phyloP scores from a whole-genome alignment of 768 basidiomycete species.

The Hysterangium stoloniferum region DNA sequence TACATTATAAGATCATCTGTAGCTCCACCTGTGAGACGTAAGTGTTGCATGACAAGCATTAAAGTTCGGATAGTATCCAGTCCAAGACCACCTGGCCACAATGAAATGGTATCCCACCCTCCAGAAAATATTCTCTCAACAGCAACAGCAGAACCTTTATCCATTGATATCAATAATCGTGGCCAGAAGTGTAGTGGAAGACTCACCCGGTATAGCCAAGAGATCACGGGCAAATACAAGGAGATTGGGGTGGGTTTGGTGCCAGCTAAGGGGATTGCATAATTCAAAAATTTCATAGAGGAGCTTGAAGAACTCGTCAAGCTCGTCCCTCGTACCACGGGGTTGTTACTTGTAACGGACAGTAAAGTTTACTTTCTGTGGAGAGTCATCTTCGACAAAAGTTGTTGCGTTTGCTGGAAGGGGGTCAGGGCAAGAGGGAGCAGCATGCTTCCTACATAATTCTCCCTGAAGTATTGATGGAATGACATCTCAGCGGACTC shows the following conservation, averaged over 20 bases:
- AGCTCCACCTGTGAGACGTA: background rate
- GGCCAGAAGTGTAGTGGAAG: background rate
- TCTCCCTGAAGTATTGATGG: too few relatives aligned
- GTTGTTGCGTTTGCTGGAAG: too few relatives aligned
- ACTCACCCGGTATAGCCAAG: background rate
- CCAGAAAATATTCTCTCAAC: conserved; percentile 1
- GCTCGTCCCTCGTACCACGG: background rate
- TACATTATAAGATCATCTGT: background rate
- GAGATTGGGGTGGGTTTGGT: background rate
- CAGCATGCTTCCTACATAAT: too few relatives aligned
- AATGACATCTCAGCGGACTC: too few relatives aligned
- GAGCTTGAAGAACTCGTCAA: conserved; percentile 4
- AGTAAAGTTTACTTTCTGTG: background rate
- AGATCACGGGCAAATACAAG: background rate
- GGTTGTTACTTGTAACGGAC: background rate
- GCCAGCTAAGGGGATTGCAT: conserved; percentile 1
- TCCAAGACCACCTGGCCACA: background rate
- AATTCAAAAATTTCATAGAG: background rate
- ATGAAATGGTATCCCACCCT: background rate
- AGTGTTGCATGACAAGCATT: background rate
- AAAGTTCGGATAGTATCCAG: background rate
- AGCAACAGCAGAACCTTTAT: background rate
- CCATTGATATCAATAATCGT: too few relatives aligned
- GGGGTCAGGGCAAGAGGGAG: too few relatives aligned
- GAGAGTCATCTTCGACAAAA: too few relatives aligned